Conservation (phyloP, 2,329 filamentous ascomycete species). For the Trichoderma sp. region DNA sequence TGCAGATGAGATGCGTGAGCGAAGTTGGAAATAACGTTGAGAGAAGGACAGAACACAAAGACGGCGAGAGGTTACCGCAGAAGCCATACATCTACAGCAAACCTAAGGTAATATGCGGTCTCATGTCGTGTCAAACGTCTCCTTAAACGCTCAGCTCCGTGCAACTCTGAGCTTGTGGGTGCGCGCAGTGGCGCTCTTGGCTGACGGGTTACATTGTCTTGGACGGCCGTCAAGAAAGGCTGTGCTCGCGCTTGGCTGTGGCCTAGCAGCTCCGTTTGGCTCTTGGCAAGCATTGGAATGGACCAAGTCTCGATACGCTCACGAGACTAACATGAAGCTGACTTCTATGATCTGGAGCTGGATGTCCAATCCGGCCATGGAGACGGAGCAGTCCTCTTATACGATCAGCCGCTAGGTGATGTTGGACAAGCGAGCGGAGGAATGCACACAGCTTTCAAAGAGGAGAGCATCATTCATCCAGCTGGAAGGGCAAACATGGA, state of each 20-base stretch:
- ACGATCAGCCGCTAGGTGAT: too few relatives aligned
- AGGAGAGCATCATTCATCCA: neutral
- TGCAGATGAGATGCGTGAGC: neutral
- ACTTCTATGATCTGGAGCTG: neutral
- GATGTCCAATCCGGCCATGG: too few relatives aligned
- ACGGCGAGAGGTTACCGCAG: neutral
- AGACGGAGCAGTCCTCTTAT: too few relatives aligned
- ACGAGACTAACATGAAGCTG: neutral
- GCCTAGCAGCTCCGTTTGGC: neutral
- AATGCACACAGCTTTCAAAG: neutral
- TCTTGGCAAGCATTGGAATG: slow-evolving; percentile 3
- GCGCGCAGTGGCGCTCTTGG: slow-evolving; percentile 14
- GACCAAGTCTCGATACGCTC: neutral
- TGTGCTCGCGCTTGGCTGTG: slow-evolving; percentile 6
- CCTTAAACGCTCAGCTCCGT: neutral
- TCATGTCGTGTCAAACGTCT: neutral
- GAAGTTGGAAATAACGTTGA: neutral
- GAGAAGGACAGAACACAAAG: neutral
- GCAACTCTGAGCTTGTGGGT: neutral
- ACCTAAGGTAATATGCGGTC: neutral
- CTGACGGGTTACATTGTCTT: neutral
- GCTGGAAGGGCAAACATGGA: neutral
- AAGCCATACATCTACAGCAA: neutral
- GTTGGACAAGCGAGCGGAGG: too few relatives aligned
- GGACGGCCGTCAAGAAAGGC: neutral